phyloP scores from a whole-genome alignment of 164 flowering plant species.

The Vitis rupestris region DNA sequence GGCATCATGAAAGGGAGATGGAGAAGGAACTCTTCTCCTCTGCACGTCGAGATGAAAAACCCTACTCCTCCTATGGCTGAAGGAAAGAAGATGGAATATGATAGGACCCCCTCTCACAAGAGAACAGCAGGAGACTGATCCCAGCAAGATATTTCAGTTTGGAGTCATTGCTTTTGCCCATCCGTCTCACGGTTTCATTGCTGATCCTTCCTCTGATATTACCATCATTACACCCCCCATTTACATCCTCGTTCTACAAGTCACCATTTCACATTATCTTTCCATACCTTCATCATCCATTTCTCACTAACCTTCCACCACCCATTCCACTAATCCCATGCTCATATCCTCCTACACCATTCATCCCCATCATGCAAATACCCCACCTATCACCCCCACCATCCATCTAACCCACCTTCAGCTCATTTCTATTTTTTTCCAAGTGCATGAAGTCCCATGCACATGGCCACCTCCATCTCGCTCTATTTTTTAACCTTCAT shows the following conservation, averaged over 20 bases:
- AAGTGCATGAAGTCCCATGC: too few relatives aligned
- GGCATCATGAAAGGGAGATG: conserved; percentile 22
- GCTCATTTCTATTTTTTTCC: too few relatives aligned
- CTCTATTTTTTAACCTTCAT: too few relatives aligned
- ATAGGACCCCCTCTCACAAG: conserved; percentile 20
- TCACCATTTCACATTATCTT: too few relatives aligned
- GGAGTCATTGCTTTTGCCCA: conserved; percentile 56
- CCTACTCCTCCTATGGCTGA: background rate
- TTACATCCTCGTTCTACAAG: conserved; percentile 56
- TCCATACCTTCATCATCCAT: too few relatives aligned
- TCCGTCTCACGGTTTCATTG: conserved; percentile 63
- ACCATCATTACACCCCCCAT: conserved; percentile 94
- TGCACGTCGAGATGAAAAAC: background rate
- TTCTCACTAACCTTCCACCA: too few relatives aligned
- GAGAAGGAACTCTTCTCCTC: conserved; percentile 3
- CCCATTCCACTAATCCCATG: too few relatives aligned
- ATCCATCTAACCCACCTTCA: too few relatives aligned
- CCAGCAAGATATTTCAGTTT: conserved; percentile 53
- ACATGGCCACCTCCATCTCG: too few relatives aligned
- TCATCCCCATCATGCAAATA: too few relatives aligned
- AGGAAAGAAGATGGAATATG: conserved; percentile 18
- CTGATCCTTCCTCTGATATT: conserved; percentile 73
- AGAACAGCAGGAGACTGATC: conserved; percentile 23
- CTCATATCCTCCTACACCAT: too few relatives aligned
- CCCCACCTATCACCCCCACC: too few relatives aligned